A percentile compares a stretch with the other conserved stretches of the same genome.
These are phyloP conservation scores for Vaccinium vitisidaea DNA, from an alignment of 148 eudicot species.

Conservation along the genomic window DNA sequence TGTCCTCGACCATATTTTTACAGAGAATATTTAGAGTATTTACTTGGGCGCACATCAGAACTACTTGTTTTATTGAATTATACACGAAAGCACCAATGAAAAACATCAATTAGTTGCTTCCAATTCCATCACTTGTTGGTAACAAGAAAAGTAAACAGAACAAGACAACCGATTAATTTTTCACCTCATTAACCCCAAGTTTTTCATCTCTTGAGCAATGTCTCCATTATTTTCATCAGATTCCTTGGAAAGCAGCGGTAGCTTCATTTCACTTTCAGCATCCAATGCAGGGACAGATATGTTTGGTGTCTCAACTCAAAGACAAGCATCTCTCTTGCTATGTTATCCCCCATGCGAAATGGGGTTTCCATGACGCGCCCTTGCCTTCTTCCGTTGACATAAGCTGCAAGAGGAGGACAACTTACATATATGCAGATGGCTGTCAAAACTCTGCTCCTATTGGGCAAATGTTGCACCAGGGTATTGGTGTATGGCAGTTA, in stretches of 20 bases:
- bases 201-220: constrained; percentile 67
- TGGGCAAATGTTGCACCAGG: too few species aligned
- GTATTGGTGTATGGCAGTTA: too few species aligned
- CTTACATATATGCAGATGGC: too few species aligned
- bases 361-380: constrained; percentile 86
- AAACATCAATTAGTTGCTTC: too few species aligned
- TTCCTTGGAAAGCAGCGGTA: constrained; percentile 50
- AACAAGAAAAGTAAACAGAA: too few species aligned
- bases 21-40: too few species aligned
- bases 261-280: constrained; percentile 38
- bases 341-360: constrained; percentile 67
- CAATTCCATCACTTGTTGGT: neutral
- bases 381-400: constrained; percentile 94
- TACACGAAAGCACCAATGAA: too few species aligned
- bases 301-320: constrained; percentile 31
- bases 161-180: neutral
- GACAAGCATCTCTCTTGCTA: constrained; percentile 43
- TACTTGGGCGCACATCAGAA: too few species aligned
- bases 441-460: too few species aligned
- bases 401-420: constrained; percentile 42
- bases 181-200: constrained; percentile 75
- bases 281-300: too few species aligned
- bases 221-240: constrained; percentile 32
- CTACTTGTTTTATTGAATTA: too few species aligned
- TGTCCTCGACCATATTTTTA: too few species aligned